Conservation (phyloP, 495 filamentous ascomycete species). For the Neurospora tetraspora region DNA sequence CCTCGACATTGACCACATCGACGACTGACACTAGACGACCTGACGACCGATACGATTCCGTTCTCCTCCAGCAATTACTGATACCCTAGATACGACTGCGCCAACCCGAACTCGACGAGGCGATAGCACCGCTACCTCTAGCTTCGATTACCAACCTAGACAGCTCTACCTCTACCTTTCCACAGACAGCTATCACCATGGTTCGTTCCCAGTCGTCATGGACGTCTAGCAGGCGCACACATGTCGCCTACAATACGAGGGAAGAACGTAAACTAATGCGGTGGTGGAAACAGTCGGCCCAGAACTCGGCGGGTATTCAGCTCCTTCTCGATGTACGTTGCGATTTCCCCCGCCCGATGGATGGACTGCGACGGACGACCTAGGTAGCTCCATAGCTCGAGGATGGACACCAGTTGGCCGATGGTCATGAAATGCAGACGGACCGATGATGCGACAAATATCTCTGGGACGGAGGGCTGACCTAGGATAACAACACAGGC, state of each 20-base stretch:
- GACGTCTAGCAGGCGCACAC: background rate
- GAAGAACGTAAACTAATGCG: background rate
- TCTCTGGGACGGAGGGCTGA: background rate
- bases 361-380: too few relatives aligned
- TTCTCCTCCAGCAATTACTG: too few relatives aligned
- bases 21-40: background rate
- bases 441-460: background rate
- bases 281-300: conserved; percentile 61
- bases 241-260: background rate
- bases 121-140: background rate
- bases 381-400: too few relatives aligned
- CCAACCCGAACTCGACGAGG: background rate
- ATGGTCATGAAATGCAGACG: too few relatives aligned
- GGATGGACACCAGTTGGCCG: too few relatives aligned
- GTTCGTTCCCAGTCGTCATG: background rate
- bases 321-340: conserved; percentile 85
- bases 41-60: too few relatives aligned
- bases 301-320: conserved; percentile 96
- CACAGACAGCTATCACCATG: conserved; percentile 1
- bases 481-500: conserved; percentile 44
- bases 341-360: too few relatives aligned
- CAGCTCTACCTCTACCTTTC: background rate
- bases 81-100: background rate
- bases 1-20: background rate
- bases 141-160: background rate